Percentiles rank a stretch among this genome's conserved stretches.
Evolutionary conservation across 768 basidiomycete species (phyloP).

Genomic region (Boletus rubescentipes): DNA sequence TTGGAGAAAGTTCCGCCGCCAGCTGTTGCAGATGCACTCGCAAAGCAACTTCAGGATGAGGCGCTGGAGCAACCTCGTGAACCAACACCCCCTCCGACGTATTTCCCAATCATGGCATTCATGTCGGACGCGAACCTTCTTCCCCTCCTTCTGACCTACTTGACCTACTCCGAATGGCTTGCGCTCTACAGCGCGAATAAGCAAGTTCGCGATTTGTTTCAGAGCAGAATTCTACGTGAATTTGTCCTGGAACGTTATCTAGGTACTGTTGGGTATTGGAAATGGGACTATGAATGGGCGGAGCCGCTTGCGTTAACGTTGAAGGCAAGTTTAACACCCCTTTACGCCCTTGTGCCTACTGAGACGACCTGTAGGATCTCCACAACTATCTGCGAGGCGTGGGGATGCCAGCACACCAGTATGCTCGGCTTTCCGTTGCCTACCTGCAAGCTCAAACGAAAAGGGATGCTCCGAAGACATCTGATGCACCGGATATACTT

Average conservation of each 20-base stretch:
- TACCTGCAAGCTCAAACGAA: slow-evolving; percentile 51
- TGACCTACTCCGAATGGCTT: slow-evolving; percentile 76
- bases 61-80: slow-evolving; percentile 18
- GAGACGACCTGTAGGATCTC: slow-evolving; percentile 54
- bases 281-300: slow-evolving; percentile 54
- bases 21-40: slow-evolving; percentile 31
- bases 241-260: slow-evolving; percentile 68
- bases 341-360: not conserved
- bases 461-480: slow-evolving; percentile 43
- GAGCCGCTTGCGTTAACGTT: slow-evolving; percentile 67
- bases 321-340: slow-evolving; percentile 43
- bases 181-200: slow-evolving; percentile 57
- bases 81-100: slow-evolving; percentile 26
- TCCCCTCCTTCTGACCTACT: slow-evolving; percentile 49
- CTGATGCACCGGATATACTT: slow-evolving; percentile 43
- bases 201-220: slow-evolving; percentile 50
- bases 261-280: slow-evolving; percentile 65
- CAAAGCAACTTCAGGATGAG: slow-evolving; percentile 21
- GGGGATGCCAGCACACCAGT: slow-evolving; percentile 72
- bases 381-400: slow-evolving; percentile 79
- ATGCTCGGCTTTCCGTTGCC: slow-evolving; percentile 55
- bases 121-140: slow-evolving; percentile 55
- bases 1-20: slow-evolving; percentile 41
- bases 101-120: slow-evolving; percentile 57
- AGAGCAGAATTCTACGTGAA: slow-evolving; percentile 55